phyloP scores from a whole-genome alignment of 73 alveolate species.

The Stentor coeruleus region DNA sequence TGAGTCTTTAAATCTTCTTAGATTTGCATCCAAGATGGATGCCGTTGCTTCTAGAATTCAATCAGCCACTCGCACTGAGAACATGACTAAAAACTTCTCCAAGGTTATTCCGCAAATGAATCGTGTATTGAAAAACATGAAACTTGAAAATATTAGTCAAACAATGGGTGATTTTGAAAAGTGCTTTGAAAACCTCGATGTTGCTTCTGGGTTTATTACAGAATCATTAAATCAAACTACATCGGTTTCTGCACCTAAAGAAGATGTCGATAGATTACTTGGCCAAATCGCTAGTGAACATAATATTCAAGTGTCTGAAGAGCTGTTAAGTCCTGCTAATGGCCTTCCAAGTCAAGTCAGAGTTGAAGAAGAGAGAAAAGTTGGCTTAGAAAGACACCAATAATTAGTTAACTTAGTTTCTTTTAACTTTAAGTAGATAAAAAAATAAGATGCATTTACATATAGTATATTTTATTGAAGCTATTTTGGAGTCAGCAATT shows the following conservation, averaged over 20 bases:
- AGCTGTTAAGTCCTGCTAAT: too few species aligned
- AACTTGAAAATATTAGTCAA: constrained; percentile 38
- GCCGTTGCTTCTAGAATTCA: constrained; percentile 54
- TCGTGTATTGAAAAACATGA: constrained; percentile 38
- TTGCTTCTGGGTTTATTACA: constrained; percentile 49
- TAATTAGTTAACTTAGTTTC: too few species aligned
- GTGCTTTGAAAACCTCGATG: constrained; percentile 63
- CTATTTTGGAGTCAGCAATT: too few species aligned
- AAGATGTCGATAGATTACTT: constrained; percentile 33
- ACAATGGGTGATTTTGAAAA: constrained; percentile 52
- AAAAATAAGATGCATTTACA: too few species aligned
- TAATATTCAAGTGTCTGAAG: too few species aligned
- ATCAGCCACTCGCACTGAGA: constrained; percentile 51
- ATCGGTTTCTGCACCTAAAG: constrained; percentile 31
- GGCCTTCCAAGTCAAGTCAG: too few species aligned
- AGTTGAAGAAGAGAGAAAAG: too few species aligned
- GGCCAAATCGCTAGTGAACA: too few species aligned
- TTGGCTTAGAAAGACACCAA: too few species aligned
- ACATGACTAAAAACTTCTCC: constrained; percentile 40
- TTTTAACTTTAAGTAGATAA: too few species aligned
- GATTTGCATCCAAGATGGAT: constrained; percentile 58
- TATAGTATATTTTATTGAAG: too few species aligned
- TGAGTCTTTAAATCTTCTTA: constrained; percentile 52
- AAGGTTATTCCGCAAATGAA: constrained; percentile 35
- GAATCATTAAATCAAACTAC: constrained; percentile 37